Evolutionary conservation across 768 basidiomycete species (phyloP), one percentile per base, ranked within the genome.

Genomic region (Galerina marginata): DNA sequence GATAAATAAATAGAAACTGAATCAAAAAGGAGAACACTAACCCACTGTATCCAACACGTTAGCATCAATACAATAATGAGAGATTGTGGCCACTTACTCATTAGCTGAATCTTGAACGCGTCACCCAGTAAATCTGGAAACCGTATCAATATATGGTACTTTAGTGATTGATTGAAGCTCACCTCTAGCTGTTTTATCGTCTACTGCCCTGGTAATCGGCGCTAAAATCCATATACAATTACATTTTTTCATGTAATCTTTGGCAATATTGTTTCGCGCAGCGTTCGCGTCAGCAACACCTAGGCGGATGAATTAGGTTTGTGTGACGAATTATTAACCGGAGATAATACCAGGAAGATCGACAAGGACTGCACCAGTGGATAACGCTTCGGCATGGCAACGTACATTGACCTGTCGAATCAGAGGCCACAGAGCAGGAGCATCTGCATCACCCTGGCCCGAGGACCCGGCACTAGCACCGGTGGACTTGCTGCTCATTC

Each of bases 141-240:
- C 4, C n/a, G 46, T 7, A 50, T 33, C 11, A 33, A 48, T 12
- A 23, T 29, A 26, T 20, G 20, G 23, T 11, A 14, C 36, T n/a
- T 3, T 42, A 50, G 14, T 4, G 16, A 9, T 29, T 25, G 9
- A 26, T 3, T 37, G 11, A 9, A 42, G 15, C 48, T 20, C 14
- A 82, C 85, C 85, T 75, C 82, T 77, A 0, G 86, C 86, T 4
- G 84, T 84, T 71, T 86, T 86, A 63, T 87, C 86, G 61, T 88
- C 86, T 1, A 89, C 86, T 39, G 87, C 87, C 14, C 86, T 67
- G 36, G 81, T 85, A 49, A 88, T 87, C 3, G 87, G 86, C 2
- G 86, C 87, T n/a, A 88, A 68, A 64, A 88, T 85, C 86, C 86
- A 89, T 38, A 87, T 81, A 55, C 83, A 86, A 48, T 85, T 75